Evolutionary conservation across 345 rosid genomes (phyloP).

Genomic region (Salix dunnii): DNA sequence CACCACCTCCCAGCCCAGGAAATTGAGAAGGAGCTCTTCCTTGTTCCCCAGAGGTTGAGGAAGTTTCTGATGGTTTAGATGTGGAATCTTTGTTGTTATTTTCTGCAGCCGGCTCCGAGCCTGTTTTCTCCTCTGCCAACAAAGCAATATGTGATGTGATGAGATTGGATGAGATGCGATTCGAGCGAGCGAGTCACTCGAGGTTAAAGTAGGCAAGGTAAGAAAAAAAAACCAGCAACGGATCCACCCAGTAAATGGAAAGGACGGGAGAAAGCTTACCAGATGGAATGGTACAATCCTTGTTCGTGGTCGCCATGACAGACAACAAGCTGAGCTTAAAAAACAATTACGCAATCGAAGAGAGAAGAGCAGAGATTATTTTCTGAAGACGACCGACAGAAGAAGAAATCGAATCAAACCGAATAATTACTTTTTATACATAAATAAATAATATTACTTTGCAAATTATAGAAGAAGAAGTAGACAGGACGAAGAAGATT

Average conservation of each 20-base stretch:
- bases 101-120: conserved; percentile 21
- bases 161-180: not conserved
- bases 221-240: not conserved
- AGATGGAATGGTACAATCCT: conserved; percentile 1
- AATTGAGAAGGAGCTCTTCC: conserved; percentile 23
- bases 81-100: conserved; percentile 24
- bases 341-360: not conserved
- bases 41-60: conserved; percentile 41
- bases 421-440: too few species aligned
- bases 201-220: not conserved
- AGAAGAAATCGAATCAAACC: too few species aligned
- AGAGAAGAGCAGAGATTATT: not conserved
- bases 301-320: conserved; percentile 9
- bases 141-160: not conserved
- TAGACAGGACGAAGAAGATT: too few species aligned
- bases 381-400: not conserved
- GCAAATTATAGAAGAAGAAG: too few species aligned
- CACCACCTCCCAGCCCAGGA: conserved; percentile 11
- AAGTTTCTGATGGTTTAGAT: conserved; percentile 38
- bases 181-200: not conserved
- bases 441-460: too few species aligned
- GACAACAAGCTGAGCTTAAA: not conserved
- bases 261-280: not conserved
- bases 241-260: too few species aligned
- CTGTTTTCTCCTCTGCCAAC: conserved; percentile 50